These are phyloP conservation scores for Suillus brevipes DNA, from an alignment of 768 basidiomycete species.

Conservation along the genomic window DNA sequence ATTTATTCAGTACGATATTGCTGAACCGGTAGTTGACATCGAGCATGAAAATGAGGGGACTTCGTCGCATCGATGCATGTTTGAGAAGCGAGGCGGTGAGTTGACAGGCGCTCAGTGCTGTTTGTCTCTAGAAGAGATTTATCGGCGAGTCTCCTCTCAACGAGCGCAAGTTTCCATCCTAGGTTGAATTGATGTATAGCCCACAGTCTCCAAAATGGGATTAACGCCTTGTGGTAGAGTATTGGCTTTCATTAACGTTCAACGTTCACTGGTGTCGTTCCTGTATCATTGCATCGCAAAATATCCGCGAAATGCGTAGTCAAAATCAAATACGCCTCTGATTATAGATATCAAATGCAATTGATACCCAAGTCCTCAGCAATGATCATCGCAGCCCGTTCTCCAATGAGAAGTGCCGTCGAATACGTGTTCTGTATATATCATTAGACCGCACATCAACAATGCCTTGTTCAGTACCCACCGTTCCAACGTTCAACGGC, in stretches of 20 bases:
- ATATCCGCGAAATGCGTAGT: no score
- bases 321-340: neutral
- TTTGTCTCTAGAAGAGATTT: slow-evolving; percentile 27
- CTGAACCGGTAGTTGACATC: slow-evolving; percentile 17
- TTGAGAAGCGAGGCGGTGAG: slow-evolving; percentile 13
- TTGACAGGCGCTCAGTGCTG: slow-evolving; percentile 27
- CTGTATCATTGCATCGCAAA: no score
- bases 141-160: no score
- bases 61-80: slow-evolving; percentile 18
- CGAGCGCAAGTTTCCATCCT: no score
- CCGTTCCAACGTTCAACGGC: slow-evolving; percentile 39
- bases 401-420: slow-evolving; percentile 27
- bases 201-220: no score
- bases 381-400: slow-evolving; percentile 25
- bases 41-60: slow-evolving; percentile 31
- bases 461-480: slow-evolving; percentile 13
- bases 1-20: slow-evolving; percentile 13
- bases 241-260: no score
- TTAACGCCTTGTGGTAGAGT: no score
- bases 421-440: slow-evolving; percentile 24
- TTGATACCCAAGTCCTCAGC: slow-evolving; percentile 23
- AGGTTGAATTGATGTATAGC: no score
- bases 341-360: slow-evolving; percentile 22
- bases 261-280: no score
- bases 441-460: neutral